These are phyloP conservation scores for Pseudozyma flocculosa DNA, from an alignment of 1,284 basidiomycete species.

Conservation along the genomic window DNA sequence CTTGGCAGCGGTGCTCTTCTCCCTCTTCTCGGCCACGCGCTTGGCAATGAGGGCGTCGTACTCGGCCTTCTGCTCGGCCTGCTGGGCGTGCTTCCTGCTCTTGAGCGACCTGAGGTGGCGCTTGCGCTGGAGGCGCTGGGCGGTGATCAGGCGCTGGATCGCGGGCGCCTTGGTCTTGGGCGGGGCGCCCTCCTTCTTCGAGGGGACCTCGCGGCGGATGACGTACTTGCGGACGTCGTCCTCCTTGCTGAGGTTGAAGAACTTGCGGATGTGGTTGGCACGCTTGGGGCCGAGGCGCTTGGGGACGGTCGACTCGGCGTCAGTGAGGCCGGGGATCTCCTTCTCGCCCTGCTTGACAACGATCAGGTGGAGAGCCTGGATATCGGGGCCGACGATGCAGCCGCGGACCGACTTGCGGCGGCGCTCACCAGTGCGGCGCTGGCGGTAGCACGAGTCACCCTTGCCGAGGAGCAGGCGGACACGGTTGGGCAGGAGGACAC, in stretches of 20 bases:
- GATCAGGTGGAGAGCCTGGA: conserved; percentile 88
- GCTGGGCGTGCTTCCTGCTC: conserved; percentile 80
- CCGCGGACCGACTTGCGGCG: conserved; percentile 98
- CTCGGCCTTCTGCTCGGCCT: conserved; percentile 93
- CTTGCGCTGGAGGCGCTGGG: conserved; percentile 91
- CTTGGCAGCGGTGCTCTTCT: conserved; percentile 25
- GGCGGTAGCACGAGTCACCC: conserved; percentile 96
- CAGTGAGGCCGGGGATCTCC: conserved; percentile 90
- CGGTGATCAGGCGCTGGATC: conserved; percentile 72
- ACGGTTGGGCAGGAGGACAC: conserved; percentile 91
- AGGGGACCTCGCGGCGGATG: conserved; percentile 80
- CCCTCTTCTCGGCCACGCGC: conserved; percentile 90
- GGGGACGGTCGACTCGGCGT: conserved; percentile 74
- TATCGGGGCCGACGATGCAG: conserved; percentile 92
- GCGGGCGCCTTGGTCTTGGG: conserved; percentile 96
- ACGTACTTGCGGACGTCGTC: conserved; percentile 95
- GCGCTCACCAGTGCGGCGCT: conserved; percentile 89
- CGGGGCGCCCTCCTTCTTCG: conserved; percentile 91
- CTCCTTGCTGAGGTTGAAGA: conserved; percentile 98
- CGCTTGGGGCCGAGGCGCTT: conserved; percentile 89
- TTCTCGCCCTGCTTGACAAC: conserved; percentile 95
- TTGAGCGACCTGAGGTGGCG: conserved; percentile 89
- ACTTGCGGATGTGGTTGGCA: conserved; percentile 74
- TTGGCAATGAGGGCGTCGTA: conserved; percentile 75
- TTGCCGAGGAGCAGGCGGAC: conserved; percentile 89